phyloP scores from a whole-genome alignment of 2,329 filamentous ascomycete genomes.

The Hypocrella siamensis region DNA sequence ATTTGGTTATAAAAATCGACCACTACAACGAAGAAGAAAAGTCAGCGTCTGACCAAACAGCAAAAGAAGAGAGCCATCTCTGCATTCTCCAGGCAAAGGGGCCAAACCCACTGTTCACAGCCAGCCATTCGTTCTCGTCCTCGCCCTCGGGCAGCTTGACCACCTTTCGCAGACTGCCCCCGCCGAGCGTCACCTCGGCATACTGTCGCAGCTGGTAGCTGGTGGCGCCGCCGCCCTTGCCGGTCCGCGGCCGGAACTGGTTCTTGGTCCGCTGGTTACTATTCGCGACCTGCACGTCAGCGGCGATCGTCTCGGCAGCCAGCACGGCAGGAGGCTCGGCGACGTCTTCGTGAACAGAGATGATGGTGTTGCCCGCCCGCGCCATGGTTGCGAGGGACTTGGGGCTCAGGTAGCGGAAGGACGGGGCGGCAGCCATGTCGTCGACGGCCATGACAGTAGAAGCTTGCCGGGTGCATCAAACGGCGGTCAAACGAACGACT shows the following conservation, averaged over 20 bases:
- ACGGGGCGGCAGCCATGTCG: constrained; percentile 7
- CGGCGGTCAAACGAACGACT: no score
- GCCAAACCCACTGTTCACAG: constrained; percentile 66
- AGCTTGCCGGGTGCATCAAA: no score
- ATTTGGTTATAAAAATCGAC: constrained; percentile 99
- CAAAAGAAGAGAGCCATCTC: no score
- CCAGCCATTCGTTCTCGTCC: constrained; percentile 94
- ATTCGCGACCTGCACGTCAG: constrained; percentile 13
- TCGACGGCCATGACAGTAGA: constrained; percentile 6
- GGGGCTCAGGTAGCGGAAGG: constrained; percentile 16
- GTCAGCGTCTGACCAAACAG: constrained; percentile 3
- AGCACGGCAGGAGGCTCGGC: constrained; percentile 7
- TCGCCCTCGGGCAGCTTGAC: constrained; percentile 95
- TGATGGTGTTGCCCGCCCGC: constrained; percentile 14
- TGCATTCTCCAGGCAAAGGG: background rate
- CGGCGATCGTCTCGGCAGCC: constrained; percentile 8
- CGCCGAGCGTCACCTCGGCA: constrained; percentile 90
- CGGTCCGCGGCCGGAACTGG: constrained; percentile 79
- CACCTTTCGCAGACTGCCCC: constrained; percentile 86
- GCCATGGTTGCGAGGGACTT: constrained; percentile 16
- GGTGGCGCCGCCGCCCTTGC: constrained; percentile 75
- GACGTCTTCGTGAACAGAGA: constrained; percentile 15
- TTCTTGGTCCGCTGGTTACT: constrained; percentile 70
- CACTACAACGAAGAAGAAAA: no score
- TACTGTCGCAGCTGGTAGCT: constrained; percentile 93